Conservation (phyloP, 176 grass and related monocot species). For the Bonia amplexicaulis region DNA sequence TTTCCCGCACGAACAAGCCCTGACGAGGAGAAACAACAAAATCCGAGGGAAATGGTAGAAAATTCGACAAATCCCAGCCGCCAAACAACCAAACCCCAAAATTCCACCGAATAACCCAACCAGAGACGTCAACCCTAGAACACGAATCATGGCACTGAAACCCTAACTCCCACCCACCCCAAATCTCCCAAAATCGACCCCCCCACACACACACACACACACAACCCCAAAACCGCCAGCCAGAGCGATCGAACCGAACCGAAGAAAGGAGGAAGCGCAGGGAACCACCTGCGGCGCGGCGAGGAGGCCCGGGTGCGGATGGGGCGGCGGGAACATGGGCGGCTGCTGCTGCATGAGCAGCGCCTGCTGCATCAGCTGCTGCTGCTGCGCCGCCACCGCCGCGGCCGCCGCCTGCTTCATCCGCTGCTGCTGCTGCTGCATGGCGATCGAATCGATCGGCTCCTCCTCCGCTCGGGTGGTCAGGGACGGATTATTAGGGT, state of each 20-base stretch:
- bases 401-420: conserved; percentile 66
- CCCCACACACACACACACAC: too few relatives aligned
- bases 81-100: neutral
- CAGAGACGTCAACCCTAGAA: neutral
- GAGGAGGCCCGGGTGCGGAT: conserved; percentile 75
- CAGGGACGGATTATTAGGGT: conserved; percentile 54
- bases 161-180: neutral
- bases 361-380: conserved; percentile 78
- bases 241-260: conserved; percentile 9
- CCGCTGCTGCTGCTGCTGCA: conserved; percentile 61
- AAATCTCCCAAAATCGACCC: conserved; percentile 5
- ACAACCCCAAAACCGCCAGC: neutral
- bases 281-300: conserved; percentile 58
- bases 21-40: neutral
- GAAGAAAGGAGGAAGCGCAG: neutral
- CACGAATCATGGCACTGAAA: neutral
- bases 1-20: neutral
- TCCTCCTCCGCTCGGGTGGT: conserved; percentile 27
- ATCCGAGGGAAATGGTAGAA: neutral
- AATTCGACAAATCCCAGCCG: neutral
- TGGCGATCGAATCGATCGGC: conserved; percentile 13
- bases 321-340: conserved; percentile 71
- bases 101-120: neutral
- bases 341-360: conserved; percentile 72
- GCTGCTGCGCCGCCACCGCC: conserved; percentile 49